Evolutionary conservation across 106 monocot species (phyloP), one percentile per base, ranked within the genome.

Genomic region (Ottelia alismoides): DNA sequence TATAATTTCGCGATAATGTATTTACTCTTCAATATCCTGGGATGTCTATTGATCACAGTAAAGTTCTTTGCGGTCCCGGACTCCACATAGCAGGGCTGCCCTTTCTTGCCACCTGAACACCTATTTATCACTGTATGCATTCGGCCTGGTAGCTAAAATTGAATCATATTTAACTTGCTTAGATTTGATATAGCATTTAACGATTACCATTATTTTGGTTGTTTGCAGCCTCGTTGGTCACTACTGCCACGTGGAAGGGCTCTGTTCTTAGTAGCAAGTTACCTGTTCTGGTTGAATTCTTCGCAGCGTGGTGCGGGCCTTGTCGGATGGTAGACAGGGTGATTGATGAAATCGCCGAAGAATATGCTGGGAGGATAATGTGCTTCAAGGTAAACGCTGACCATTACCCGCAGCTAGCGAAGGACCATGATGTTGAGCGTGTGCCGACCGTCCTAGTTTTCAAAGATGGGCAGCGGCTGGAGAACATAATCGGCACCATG

Each of bases 261-360:
- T 64, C 71, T 19, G 83, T 92, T 27, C 68, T 80, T 25, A 49
- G 63, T 56, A 83, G 77, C 44, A 70, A 87, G 7, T 17, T 63
- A 45, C 83, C 75, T 20, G 87, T 92, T 26, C 66, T 83, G 24
- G 83, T 92, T 1, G 83, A 77, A 67, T 92, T 87, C 46, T 87
- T 79, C 76, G 80, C 87, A 10, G 71, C 87, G 11, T 92, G 92
- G 92, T 92, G 92, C 31, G 92, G 92, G 11, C 92, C 92, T 6
- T 92, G 92, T 40, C 70, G 31, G 27, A 87, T 92, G 83, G 80
- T 80, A 19, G 62, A 57, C 30, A 74, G 80, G 27, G 49, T 92
- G 20, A 56, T 92, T 1, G 72, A 87, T 11, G 92, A 92, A 59
- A 66, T 92, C 51, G 71, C 92, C 21, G 47, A 43, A 40, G 92